These are phyloP conservation scores for Irineochytrium annulatum DNA, from an alignment of 192 early-diverging fungal genomes.

Conservation along the genomic window DNA sequence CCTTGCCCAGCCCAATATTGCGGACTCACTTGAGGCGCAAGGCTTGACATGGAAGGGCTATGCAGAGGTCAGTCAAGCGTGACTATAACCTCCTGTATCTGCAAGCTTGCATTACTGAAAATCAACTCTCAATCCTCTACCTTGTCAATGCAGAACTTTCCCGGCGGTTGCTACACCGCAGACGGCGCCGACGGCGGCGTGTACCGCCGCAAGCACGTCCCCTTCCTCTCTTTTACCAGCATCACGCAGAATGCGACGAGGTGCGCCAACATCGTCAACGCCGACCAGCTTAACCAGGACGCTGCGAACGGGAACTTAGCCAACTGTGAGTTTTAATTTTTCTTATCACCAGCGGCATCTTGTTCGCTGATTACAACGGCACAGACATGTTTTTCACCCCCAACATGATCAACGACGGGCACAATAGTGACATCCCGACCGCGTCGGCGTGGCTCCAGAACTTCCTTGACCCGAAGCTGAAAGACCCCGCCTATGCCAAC, in stretches of 20 bases:
- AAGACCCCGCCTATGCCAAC: conserved; percentile 39
- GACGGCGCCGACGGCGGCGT: conserved; percentile 14
- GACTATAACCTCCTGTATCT: too few species aligned
- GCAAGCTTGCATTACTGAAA: too few species aligned
- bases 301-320: conserved; percentile 44
- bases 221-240: conserved; percentile 50
- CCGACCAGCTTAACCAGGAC: conserved; percentile 52
- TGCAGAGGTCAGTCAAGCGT: conserved; percentile 50
- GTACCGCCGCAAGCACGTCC: conserved; percentile 71
- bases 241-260: conserved; percentile 49
- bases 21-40: conserved; percentile 49
- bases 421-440: conserved; percentile 24
- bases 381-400: conserved; percentile 52
- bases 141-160: too few species aligned
- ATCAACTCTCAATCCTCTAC: too few species aligned
- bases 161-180: conserved; percentile 38
- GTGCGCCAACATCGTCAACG: conserved; percentile 61
- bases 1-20: background rate
- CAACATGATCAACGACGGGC: conserved; percentile 40
- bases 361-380: too few species aligned
- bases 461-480: conserved; percentile 51
- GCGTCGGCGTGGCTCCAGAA: conserved; percentile 44
- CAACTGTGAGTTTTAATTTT: background rate
- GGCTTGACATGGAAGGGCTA: conserved; percentile 62
- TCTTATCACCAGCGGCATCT: too few species aligned